Evolutionary conservation across 345 rosid species (phyloP).

Genomic region (Aegle marmelos): DNA sequence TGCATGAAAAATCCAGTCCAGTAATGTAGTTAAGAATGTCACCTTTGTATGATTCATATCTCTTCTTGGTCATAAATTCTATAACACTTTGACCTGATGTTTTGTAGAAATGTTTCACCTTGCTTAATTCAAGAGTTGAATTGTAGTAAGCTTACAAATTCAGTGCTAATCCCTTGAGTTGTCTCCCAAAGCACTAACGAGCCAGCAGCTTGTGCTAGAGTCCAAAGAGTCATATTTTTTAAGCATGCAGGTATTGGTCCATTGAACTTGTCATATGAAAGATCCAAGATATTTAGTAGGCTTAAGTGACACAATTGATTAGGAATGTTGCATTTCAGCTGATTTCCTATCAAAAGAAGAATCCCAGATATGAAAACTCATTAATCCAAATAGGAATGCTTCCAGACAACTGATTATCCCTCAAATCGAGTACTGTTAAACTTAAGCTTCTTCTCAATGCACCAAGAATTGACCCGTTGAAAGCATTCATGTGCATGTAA

Average conservation of each 20-base stretch:
- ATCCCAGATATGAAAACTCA: neutral
- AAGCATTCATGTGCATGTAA: neutral
- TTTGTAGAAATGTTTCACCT: too few relatives aligned
- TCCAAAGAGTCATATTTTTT: neutral
- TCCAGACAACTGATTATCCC: neutral
- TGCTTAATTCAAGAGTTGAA: neutral
- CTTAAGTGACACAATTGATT: neutral
- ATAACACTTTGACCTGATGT: neutral
- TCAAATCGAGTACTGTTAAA: neutral
- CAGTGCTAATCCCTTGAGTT: too few relatives aligned
- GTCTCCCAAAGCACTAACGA: neutral
- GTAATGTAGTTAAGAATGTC: neutral
- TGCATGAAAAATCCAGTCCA: slow-evolving; percentile 27
- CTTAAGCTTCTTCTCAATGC: neutral
- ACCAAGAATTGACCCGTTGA: neutral
- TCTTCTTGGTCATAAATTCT: slow-evolving; percentile 18
- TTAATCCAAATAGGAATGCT: neutral
- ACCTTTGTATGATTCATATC: slow-evolving; percentile 22
- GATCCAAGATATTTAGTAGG: neutral
- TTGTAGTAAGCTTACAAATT: neutral
- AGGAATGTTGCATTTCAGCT: neutral
- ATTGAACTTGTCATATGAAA: neutral
- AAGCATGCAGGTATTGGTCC: slow-evolving; percentile 14
- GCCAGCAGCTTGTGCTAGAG: neutral
- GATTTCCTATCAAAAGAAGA: neutral